Evolutionary conservation across 208 protist species (phyloP), one percentile per base, ranked within the genome.

Genomic region (Leishmania martiniquensis): DNA sequence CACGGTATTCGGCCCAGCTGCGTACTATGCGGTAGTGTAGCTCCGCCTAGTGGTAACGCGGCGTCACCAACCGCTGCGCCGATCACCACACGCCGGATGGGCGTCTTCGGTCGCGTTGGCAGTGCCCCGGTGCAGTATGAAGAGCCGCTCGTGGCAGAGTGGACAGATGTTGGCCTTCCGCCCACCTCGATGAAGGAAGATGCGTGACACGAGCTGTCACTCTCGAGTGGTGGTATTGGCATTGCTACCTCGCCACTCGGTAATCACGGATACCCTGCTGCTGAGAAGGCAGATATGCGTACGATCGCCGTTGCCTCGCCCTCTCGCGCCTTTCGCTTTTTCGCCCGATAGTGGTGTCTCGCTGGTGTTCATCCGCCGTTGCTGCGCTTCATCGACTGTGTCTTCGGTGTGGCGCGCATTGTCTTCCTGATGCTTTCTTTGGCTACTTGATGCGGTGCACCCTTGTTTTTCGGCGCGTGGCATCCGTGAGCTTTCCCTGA

Each of bases 1-100:
- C 79, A 86, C 47, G 87, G 89, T 39, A 71, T 91, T 22, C 90
- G 88, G 10, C 87, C 85, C 15, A 84, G 82, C n/a, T 83, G 81
- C 22, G 78, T 82, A 34, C 51, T 81, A 42, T 54, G 68, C 45
- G 79, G 78, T 37, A 75, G 49, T 52, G 63, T 80, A 6, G 69
- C 37, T 47, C 76, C 65, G 20, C 76, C 70, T 37, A 81, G 84
- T 12, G 82, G 80, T 45, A 52, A 65, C 44, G 66, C 47, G 0
- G 78, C 80, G 25, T 67, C 67, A 57, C 52, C 71, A 13, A 70
- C 45, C 22, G 63, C 74, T 55, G 74, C 78, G 37, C 77, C 78
- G 25, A 83, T 79, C 25, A 62, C 66, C 2, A 78, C 69, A 4
- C 78, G 78, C 37, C 73, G 75, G 22, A 72, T 69, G 4, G 66